A percentile compares a stretch with the other conserved stretches of the same genome.
These are phyloP conservation scores for Fagopyrum esculentum DNA, from an alignment of 148 eudicot genomes.

Conservation along the genomic window DNA sequence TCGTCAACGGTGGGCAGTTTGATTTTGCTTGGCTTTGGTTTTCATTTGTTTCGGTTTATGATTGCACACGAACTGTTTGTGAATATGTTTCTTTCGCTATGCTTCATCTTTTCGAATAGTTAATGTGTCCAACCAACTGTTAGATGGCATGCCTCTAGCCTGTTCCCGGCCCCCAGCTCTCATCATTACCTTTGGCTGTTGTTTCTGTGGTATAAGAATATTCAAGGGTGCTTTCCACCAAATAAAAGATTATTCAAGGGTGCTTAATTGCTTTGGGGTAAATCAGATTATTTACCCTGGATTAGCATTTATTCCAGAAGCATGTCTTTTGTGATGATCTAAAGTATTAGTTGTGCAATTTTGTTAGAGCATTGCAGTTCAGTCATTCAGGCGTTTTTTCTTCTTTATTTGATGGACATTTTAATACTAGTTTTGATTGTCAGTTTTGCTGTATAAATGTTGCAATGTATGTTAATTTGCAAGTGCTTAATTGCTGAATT, in stretches of 20 bases:
- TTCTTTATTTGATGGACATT: background rate
- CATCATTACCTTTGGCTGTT: background rate
- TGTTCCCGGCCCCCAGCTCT: background rate
- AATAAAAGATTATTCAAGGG: background rate
- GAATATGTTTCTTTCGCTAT: background rate
- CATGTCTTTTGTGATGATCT: background rate
- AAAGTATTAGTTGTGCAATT: background rate
- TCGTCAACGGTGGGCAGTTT: background rate
- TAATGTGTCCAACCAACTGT: background rate
- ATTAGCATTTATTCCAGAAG: background rate
- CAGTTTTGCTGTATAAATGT: background rate
- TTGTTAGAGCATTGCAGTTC: background rate
- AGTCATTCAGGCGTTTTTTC: background rate
- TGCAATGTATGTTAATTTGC: background rate
- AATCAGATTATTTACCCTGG: background rate
- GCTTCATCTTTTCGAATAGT: background rate
- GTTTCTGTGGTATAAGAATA: background rate
- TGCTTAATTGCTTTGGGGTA: background rate
- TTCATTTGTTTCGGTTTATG: background rate
- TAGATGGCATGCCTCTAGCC: background rate
- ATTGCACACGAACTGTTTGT: slow-evolving; percentile 9
- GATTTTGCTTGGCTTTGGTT: background rate
- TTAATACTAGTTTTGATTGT: background rate
- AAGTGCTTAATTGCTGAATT: background rate
- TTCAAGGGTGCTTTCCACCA: background rate